Percentiles rank a stretch among this genome's conserved stretches.
phyloP scores from a whole-genome alignment of 129 eudicot genomes.

The Flaveria brownii region DNA sequence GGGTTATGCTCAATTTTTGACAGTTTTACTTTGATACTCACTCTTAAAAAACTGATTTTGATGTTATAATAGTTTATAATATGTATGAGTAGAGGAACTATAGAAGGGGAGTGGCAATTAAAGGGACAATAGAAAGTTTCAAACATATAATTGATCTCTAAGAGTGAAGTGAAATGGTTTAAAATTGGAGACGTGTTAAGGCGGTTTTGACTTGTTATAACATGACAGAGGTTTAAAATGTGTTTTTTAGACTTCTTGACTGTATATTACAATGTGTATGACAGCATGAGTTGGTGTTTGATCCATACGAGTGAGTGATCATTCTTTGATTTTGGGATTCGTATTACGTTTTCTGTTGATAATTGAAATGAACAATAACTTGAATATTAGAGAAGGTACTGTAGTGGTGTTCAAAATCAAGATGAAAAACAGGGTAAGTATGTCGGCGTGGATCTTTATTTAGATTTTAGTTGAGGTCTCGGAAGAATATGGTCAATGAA shows the following conservation, averaged over 20 bases:
- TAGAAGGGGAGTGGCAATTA: neutral
- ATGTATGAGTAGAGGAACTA: neutral
- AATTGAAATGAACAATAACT: neutral
- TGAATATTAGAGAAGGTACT: neutral
- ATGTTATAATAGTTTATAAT: neutral
- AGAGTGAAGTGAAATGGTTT: neutral
- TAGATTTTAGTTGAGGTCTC: neutral
- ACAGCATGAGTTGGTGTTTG: constrained; percentile 13
- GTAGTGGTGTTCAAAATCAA: neutral
- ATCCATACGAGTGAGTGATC: neutral
- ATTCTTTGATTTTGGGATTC: neutral
- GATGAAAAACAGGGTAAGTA: constrained; percentile 12
- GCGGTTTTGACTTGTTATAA: neutral
- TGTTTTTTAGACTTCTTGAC: constrained; percentile 10
- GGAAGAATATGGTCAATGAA: neutral
- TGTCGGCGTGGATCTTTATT: neutral
- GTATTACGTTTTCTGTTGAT: neutral
- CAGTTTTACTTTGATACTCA: neutral
- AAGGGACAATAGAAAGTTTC: neutral
- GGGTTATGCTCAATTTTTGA: neutral
- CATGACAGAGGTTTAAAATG: constrained; percentile 3
- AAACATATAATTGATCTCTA: no score
- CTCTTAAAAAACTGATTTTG: neutral
- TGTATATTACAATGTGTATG: neutral
- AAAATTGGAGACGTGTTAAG: neutral